A percentile compares a stretch with the other conserved stretches of the same genome.
Evolutionary conservation across 148 eudicot genomes (phyloP).

Genomic region (Polygonum aviculare): DNA sequence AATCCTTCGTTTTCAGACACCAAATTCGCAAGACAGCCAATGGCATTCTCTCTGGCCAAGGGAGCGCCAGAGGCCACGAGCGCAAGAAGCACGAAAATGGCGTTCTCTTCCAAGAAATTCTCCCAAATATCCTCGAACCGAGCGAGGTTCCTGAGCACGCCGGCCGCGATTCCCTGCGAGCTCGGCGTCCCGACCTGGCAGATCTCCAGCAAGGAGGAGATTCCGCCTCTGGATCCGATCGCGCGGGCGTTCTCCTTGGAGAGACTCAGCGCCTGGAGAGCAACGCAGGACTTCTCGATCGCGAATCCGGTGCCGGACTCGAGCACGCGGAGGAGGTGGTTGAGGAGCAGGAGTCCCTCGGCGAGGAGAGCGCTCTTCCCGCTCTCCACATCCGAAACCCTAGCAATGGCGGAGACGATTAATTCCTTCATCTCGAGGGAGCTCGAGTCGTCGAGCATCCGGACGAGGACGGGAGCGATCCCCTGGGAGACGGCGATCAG

Average conservation of each 20-base stretch:
- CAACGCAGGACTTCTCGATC: conserved; percentile 61
- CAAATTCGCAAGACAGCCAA: conserved; percentile 65
- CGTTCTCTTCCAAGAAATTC: conserved; percentile 65
- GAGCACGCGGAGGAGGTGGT: conserved; percentile 54
- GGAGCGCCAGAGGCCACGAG: conserved; percentile 50
- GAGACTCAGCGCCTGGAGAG: conserved; percentile 35
- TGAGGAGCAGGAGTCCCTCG: conserved; percentile 49
- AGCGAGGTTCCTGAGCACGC: conserved; percentile 53
- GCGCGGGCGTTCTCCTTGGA: conserved; percentile 78
- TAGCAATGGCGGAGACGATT: conserved; percentile 45
- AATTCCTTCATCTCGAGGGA: conserved; percentile 58
- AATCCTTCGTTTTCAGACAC: conserved; percentile 37
- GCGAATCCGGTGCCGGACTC: conserved; percentile 64
- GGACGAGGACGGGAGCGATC: conserved; percentile 56
- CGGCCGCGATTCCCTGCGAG: conserved; percentile 64
- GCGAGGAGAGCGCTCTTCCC: conserved; percentile 42
- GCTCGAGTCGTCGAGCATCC: conserved; percentile 41
- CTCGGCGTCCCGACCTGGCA: conserved; percentile 66
- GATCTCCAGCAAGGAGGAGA: conserved; percentile 60
- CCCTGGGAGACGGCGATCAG: conserved; percentile 68
- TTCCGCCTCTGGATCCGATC: conserved; percentile 71
- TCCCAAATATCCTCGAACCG: conserved; percentile 55
- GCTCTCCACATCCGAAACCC: conserved; percentile 56
- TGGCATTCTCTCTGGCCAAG: conserved; percentile 56
- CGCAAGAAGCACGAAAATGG: conserved; percentile 38